A percentile compares a stretch with the other conserved stretches of the same genome.
Evolutionary conservation across 1,139 yeast species (phyloP).

Genomic region (Candida pseudocylindracea): DNA sequence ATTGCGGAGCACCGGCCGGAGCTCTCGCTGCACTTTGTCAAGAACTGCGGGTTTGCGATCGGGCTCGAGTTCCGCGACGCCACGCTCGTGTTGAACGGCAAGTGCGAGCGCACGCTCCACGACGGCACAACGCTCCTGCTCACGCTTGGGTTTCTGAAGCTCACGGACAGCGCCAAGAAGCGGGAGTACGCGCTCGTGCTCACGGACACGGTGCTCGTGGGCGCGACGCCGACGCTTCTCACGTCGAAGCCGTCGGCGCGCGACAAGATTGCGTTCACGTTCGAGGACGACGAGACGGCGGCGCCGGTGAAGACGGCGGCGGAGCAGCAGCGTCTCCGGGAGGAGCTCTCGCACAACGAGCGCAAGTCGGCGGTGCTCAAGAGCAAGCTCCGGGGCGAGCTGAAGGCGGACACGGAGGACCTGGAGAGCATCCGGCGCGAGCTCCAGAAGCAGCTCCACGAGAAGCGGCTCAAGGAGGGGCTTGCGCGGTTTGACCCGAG

Average conservation of each 20-base stretch:
- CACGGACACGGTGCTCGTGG: slow-evolving; percentile 66
- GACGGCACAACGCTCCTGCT: slow-evolving; percentile 63
- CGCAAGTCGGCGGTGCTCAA: slow-evolving; percentile 42
- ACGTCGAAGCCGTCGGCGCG: slow-evolving; percentile 58
- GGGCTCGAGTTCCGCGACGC: slow-evolving; percentile 88
- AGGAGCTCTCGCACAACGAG: slow-evolving; percentile 11
- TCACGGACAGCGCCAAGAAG: slow-evolving; percentile 24
- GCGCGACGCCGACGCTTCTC: slow-evolving; percentile 33
- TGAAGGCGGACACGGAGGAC: slow-evolving; percentile 36
- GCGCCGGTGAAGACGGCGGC: slow-evolving; percentile 7
- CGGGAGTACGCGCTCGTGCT: slow-evolving; percentile 46
- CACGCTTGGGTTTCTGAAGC: slow-evolving; percentile 54
- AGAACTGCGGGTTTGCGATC: slow-evolving; percentile 74
- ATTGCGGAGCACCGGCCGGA: slow-evolving; percentile 41
- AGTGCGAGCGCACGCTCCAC: slow-evolving; percentile 43
- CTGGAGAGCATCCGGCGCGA: slow-evolving; percentile 68
- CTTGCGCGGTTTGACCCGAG: slow-evolving; percentile 53
- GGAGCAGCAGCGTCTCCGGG: slow-evolving; percentile 9
- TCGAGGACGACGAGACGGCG: slow-evolving; percentile 40
- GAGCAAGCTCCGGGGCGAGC: slow-evolving; percentile 61
- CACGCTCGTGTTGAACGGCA: slow-evolving; percentile 45
- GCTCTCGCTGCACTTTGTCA: slow-evolving; percentile 41
- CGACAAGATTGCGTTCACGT: slow-evolving; percentile 64
- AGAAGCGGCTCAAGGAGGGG: slow-evolving; percentile 72
- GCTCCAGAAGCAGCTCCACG: slow-evolving; percentile 66